phyloP scores from a whole-genome alignment of 495 filamentous ascomycete genomes.

The Penicillium lividum region DNA sequence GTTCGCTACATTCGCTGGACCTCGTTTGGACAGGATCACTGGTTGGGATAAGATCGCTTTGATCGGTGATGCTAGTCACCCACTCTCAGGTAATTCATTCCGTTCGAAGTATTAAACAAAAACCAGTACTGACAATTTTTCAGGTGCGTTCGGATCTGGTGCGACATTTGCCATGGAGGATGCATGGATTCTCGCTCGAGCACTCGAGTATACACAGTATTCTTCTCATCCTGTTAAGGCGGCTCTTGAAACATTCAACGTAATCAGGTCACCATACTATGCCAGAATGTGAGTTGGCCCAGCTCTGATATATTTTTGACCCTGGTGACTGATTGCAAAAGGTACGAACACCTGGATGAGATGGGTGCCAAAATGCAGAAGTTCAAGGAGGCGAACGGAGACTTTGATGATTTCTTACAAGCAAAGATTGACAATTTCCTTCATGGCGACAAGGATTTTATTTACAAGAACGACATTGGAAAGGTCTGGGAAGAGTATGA shows the following conservation, averaged over 20 bases:
- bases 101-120: too few species aligned
- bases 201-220: conserved; percentile 32
- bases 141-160: conserved; percentile 47
- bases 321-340: conserved; percentile 6
- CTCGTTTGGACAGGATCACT: conserved; percentile 34
- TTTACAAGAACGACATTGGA: conserved; percentile 48
- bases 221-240: conserved; percentile 23
- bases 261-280: conserved; percentile 49
- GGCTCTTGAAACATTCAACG: conserved; percentile 44
- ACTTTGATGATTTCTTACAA: conserved; percentile 35
- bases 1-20: conserved; percentile 45
- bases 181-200: conserved; percentile 47
- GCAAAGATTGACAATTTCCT: conserved; percentile 32
- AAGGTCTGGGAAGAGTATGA: conserved; percentile 38
- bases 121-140: neutral
- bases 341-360: conserved; percentile 40
- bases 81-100: conserved; percentile 35
- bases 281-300: conserved; percentile 16
- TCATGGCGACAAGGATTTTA: conserved; percentile 36
- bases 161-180: conserved; percentile 55
- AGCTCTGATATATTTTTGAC: neutral
- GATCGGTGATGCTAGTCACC: conserved; percentile 52
- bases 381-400: conserved; percentile 15
- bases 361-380: conserved; percentile 22
- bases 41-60: conserved; percentile 49